These are phyloP conservation scores for Pseudocercospora vitis DNA, from an alignment of 2,329 filamentous ascomycete genomes.

Conservation along the genomic window DNA sequence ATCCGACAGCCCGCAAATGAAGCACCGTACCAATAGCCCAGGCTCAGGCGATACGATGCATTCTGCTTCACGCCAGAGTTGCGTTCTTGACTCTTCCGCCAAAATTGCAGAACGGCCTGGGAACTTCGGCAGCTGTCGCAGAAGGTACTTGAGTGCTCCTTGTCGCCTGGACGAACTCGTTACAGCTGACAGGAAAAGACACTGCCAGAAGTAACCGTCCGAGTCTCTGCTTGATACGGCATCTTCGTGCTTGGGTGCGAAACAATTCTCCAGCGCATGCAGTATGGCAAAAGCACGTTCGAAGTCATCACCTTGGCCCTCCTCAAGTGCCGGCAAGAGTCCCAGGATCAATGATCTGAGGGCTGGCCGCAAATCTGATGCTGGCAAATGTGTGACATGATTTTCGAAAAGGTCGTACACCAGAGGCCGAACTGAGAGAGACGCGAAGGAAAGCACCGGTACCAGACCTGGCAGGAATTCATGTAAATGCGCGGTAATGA, in stretches of 20 bases:
- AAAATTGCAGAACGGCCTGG: conserved; percentile 29
- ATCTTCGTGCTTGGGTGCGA: conserved; percentile 54
- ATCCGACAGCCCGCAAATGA: conserved; percentile 84
- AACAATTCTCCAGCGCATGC: conserved; percentile 70
- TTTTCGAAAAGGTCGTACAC: conserved; percentile 82
- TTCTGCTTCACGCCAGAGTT: conserved; percentile 37
- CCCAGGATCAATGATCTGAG: conserved; percentile 87
- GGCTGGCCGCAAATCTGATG: conserved; percentile 73
- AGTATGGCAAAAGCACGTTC: conserved; percentile 79
- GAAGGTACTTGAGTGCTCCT: conserved; percentile 83
- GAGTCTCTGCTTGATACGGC: conserved; percentile 60
- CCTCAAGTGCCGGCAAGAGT: conserved; percentile 87
- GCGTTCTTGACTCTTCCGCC: conserved; percentile 4
- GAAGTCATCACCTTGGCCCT: conserved; percentile 96
- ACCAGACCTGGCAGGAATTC: conserved; percentile 88
- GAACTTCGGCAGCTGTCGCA: conserved; percentile 74
- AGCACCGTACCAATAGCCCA: conserved; percentile 83
- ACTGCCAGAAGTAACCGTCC: conserved; percentile 92
- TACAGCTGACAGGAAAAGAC: conserved; percentile 89
- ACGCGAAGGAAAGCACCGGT: conserved; percentile 89
- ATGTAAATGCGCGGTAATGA: conserved; percentile 74
- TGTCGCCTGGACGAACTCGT: conserved; percentile 82
- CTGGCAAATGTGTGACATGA: conserved; percentile 71
- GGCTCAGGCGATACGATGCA: conserved; percentile 87
- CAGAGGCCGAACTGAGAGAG: conserved; percentile 80